Percentiles rank a stretch among this genome's conserved stretches.
Conservation (phyloP, 2,329 filamentous ascomycete species). For the Verticillium albo-atrum region DNA sequence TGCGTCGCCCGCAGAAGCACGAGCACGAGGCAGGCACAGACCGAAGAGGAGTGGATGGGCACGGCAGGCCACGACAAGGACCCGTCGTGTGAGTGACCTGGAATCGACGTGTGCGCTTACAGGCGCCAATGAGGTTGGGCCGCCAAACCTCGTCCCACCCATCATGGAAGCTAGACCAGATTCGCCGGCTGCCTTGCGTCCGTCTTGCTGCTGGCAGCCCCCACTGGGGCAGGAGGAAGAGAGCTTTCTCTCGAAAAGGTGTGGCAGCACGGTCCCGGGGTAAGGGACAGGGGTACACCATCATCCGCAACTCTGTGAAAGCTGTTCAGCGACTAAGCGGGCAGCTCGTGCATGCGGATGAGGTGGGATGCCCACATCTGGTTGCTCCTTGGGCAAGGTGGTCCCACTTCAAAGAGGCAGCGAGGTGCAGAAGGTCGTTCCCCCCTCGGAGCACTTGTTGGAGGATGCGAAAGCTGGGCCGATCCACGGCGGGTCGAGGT, state of each 20-base stretch:
- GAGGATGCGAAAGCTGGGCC: not conserved
- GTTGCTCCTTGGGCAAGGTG: constrained; percentile 13
- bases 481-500: not conserved
- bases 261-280: not conserved
- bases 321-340: constrained; percentile 25
- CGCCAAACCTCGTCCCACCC: constrained; percentile 11
- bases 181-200: constrained; percentile 5
- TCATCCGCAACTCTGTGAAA: not conserved
- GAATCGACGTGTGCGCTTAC: constrained; percentile 35
- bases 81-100: constrained; percentile 5
- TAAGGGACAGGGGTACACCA: constrained; percentile 16
- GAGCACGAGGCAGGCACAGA: not conserved
- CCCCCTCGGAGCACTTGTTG: not conserved
- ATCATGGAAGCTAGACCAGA: constrained; percentile 10
- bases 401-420: constrained; percentile 14
- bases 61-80: constrained; percentile 1
- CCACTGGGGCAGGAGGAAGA: not conserved
- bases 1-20: not conserved
- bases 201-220: not conserved
- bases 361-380: constrained; percentile 10
- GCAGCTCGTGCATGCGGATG: constrained; percentile 19
- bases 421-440: constrained; percentile 8
- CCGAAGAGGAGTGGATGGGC: not conserved
- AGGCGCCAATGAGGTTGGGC: constrained; percentile 37
- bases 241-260: not conserved